These are phyloP conservation scores for Bruguiera sexangula DNA, from an alignment of 345 rosid species.

Conservation along the genomic window DNA sequence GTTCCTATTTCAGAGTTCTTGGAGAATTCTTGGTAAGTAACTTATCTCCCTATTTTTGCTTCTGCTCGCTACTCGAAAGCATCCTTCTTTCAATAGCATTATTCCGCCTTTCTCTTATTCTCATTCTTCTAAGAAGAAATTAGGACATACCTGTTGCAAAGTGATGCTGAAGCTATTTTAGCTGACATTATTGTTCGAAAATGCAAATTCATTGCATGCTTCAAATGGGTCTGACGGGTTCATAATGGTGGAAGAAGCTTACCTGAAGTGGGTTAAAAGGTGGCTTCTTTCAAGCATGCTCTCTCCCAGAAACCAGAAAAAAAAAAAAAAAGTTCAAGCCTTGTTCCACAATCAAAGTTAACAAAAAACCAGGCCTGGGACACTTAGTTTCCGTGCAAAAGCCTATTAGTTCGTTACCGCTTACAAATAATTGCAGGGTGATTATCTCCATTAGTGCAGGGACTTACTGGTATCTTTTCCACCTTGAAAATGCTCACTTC, in stretches of 20 bases:
- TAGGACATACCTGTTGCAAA: background rate
- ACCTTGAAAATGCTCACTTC: too few relatives aligned
- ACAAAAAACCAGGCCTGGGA: conserved; percentile 17
- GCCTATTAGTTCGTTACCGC: conserved; percentile 36
- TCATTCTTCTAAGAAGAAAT: background rate
- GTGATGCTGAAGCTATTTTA: conserved; percentile 29
- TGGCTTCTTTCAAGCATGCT: conserved; percentile 25
- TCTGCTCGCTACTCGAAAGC: background rate
- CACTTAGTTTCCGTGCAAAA: conserved; percentile 27
- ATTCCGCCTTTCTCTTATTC: background rate
- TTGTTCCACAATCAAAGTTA: conserved; percentile 32
- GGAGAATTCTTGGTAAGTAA: background rate
- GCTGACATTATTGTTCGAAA: conserved; percentile 24
- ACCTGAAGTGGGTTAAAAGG: conserved; percentile 31
- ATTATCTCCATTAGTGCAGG: conserved; percentile 35
- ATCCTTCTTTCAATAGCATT: background rate
- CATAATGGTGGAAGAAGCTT: conserved; percentile 23
- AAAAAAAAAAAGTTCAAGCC: conserved; percentile 34
- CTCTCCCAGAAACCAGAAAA: conserved; percentile 23
- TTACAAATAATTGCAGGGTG: conserved; percentile 37
- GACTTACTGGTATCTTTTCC: conserved; percentile 28
- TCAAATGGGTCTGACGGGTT: conserved; percentile 19
- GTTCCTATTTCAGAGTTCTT: background rate
- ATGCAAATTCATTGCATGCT: conserved; percentile 9
- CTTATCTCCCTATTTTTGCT: conserved; percentile 3